phyloP scores from a whole-genome alignment of 257 asterid species.

The Solanum etuberosum region DNA sequence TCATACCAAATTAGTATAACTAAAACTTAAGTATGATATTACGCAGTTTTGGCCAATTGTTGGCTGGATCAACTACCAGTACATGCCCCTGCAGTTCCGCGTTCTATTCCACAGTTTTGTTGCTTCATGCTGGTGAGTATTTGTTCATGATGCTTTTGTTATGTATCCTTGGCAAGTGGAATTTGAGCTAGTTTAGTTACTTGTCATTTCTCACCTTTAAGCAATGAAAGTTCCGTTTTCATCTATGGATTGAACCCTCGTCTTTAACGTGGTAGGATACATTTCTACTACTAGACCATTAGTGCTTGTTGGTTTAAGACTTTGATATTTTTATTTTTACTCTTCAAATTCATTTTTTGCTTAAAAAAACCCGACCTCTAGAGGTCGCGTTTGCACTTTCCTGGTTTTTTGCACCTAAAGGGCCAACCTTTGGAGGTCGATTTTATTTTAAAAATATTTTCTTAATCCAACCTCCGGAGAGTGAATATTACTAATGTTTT shows the following conservation, averaged over 20 bases:
- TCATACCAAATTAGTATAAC: neutral
- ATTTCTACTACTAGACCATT: neutral
- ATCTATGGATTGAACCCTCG: neutral
- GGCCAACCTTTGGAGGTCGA: too few species aligned
- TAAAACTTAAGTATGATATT: neutral
- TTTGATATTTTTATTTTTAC: too few species aligned
- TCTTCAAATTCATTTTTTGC: neutral
- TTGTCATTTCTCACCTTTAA: neutral
- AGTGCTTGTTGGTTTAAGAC: neutral
- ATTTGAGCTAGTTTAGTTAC: too few species aligned
- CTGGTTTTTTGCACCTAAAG: too few species aligned
- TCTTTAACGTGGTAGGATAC: neutral
- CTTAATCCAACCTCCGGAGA: too few species aligned
- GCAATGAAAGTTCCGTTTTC: neutral
- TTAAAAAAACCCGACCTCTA: too few species aligned
- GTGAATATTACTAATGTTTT: neutral
- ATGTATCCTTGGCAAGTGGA: too few species aligned
- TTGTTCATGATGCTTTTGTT: neutral
- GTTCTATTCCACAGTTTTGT: constrained; percentile 23
- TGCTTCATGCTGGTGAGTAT: constrained; percentile 23
- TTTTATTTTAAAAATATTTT: too few species aligned
- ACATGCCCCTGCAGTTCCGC: constrained; percentile 28
- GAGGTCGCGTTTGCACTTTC: too few species aligned
- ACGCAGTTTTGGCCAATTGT: constrained; percentile 27
- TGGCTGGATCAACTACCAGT: constrained; percentile 33